phyloP scores from a whole-genome alignment of 2,329 filamentous ascomycete species.

The Amylocarpus encephaloides region DNA sequence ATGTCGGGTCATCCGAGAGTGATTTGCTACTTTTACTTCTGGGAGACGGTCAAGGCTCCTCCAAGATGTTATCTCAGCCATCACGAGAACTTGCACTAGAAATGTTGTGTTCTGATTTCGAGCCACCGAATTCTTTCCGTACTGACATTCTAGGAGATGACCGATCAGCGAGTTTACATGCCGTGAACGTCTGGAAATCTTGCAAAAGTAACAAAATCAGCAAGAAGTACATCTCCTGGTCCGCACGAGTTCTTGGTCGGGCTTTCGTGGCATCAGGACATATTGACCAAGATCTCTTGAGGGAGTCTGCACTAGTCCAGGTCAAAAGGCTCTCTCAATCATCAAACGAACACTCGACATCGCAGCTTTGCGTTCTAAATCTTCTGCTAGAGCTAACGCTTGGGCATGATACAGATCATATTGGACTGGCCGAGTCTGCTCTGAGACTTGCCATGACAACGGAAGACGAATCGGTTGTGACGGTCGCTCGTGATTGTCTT shows the following conservation, averaged over 20 bases:
- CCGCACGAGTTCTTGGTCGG: slow-evolving; percentile 74
- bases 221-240: slow-evolving; percentile 73
- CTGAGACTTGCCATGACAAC: slow-evolving; percentile 50
- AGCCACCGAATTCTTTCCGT: slow-evolving; percentile 48
- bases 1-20: slow-evolving; percentile 67
- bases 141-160: slow-evolving; percentile 67
- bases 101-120: slow-evolving; percentile 71
- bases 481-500: slow-evolving; percentile 47
- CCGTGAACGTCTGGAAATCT: slow-evolving; percentile 68
- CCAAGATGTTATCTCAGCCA: slow-evolving; percentile 61
- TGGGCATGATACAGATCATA: slow-evolving; percentile 47
- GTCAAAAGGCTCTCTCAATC: slow-evolving; percentile 33
- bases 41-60: slow-evolving; percentile 57
- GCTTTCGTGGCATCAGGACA: slow-evolving; percentile 73
- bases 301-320: slow-evolving; percentile 50
- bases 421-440: slow-evolving; percentile 55
- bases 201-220: slow-evolving; percentile 59
- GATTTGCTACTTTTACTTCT: slow-evolving; percentile 73
- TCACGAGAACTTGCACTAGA: slow-evolving; percentile 65
- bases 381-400: slow-evolving; percentile 57
- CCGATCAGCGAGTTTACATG: slow-evolving; percentile 52
- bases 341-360: slow-evolving; percentile 40
- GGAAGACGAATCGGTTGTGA: slow-evolving; percentile 34
- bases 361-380: slow-evolving; percentile 47
- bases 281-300: slow-evolving; percentile 53